Conservation (phyloP, 306 rosid genomes). For the Vachellia collinsii region DNA sequence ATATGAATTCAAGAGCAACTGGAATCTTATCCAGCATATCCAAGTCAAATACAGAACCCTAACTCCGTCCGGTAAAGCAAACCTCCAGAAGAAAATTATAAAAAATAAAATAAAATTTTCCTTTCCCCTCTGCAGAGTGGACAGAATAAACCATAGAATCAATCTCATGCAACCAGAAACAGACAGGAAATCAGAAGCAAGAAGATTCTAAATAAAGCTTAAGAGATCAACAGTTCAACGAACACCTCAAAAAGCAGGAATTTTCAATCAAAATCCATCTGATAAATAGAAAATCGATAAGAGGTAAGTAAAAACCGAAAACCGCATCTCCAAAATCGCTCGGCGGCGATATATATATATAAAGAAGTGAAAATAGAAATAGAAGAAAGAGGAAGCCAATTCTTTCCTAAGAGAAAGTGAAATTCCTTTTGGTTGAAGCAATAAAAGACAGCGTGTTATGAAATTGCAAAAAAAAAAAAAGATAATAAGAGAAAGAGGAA, state of each 20-base stretch:
- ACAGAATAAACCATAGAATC: too few relatives aligned
- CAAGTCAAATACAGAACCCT: too few relatives aligned
- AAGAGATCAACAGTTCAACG: slow-evolving; percentile 14
- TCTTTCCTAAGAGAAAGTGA: slow-evolving; percentile 55
- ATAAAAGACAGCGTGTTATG: not conserved
- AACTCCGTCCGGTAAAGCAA: too few relatives aligned
- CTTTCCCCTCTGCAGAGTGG: too few relatives aligned
- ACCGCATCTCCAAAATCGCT: not conserved
- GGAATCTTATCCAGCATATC: too few relatives aligned
- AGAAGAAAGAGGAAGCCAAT: slow-evolving; percentile 9
- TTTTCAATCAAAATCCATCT: slow-evolving; percentile 1
- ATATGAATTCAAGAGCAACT: too few relatives aligned
- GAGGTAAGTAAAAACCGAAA: not conserved
- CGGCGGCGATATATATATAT: not conserved
- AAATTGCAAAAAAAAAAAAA: too few relatives aligned
- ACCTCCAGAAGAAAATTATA: too few relatives aligned
- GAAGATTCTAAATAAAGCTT: not conserved
- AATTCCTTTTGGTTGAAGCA: slow-evolving; percentile 38
- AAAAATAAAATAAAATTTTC: too few relatives aligned
- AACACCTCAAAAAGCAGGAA: not conserved
- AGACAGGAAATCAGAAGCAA: not conserved
- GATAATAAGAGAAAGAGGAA: too few relatives aligned
- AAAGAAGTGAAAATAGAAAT: not conserved
- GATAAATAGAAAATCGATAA: not conserved
- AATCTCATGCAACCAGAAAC: not conserved